Conservation (phyloP, 2,329 filamentous ascomycete genomes). For the Colletotrichum horii region DNA sequence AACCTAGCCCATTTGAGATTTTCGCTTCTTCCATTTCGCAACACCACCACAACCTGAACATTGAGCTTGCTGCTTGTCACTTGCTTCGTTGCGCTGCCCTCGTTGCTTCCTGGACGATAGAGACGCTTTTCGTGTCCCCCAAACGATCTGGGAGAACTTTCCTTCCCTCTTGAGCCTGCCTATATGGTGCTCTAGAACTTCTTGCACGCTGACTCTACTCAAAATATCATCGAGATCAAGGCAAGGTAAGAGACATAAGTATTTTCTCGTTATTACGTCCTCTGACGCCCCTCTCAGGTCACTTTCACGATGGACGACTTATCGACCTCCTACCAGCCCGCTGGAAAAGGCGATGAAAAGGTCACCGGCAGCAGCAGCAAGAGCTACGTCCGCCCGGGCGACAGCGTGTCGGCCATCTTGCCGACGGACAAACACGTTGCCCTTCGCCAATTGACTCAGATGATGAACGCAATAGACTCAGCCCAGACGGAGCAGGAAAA, state of each 20-base stretch:
- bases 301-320: background rate
- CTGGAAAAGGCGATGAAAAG: background rate
- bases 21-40: background rate
- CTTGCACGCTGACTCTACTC: background rate
- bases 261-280: background rate
- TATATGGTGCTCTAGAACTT: background rate
- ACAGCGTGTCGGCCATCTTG: background rate
- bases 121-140: background rate
- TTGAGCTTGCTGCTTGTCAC: background rate
- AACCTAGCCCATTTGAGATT: background rate
- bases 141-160: background rate
- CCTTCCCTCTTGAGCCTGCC: background rate
- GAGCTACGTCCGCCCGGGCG: background rate
- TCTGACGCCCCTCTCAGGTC: background rate
- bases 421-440: background rate
- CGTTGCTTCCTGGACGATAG: background rate
- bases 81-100: background rate
- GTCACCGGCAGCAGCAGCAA: background rate
- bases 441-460: background rate
- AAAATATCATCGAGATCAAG: background rate
- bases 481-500: background rate
- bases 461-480: background rate
- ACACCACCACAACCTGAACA: background rate
- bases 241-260: background rate
- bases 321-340: background rate